Evolutionary conservation across 345 rosid species (phyloP), one percentile per base, ranked within the genome.

Genomic region (Limnanthes douglasii): DNA sequence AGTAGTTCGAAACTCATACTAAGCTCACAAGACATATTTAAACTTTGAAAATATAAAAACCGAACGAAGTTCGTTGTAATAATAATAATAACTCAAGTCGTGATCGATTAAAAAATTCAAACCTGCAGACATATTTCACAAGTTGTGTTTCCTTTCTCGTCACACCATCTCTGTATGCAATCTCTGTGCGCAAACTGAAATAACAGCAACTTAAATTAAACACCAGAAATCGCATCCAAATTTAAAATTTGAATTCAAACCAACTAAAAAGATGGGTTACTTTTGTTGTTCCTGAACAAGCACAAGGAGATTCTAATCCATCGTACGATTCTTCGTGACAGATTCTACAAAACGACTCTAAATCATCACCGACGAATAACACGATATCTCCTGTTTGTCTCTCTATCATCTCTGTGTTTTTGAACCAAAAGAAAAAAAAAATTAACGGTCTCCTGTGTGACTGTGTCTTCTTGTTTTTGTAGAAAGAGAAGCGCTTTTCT

Each of bases 41-140:
- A 15, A 11, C 16, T 21, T 28, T 18, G 7, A n/a, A 21, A 25
- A 42, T 31, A 43, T n/a, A n/a, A n/a, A n/a, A n/a, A n/a, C 46
- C 41, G 30, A 31, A 29, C 41, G 12, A 14, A 38, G 6, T 18
- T 21, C 25, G 13, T 50, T 14, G 22, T 28, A 18, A 20, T 14
- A 41, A 5, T 20, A 35, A 11, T 18, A 5, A n/a, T 15, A 23
- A 34, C 43, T 24, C 11, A 22, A 26, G 31, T 12, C 19, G 20
- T 23, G 29, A 34, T 38, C 22, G 41, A 10, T 27, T 11, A 11
- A 26, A 31, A 19, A 34, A 46, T n/a, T 30, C 50, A 12, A 31
- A 90, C 96, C 95, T 84, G 86, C 18, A 90, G 88, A 56, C 96
- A 90, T 11, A 90, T 78, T 73, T 90, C 98, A 39, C 96, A 90